These are phyloP conservation scores for Collybia nuda DNA, from an alignment of 768 basidiomycete genomes.

Conservation along the genomic window DNA sequence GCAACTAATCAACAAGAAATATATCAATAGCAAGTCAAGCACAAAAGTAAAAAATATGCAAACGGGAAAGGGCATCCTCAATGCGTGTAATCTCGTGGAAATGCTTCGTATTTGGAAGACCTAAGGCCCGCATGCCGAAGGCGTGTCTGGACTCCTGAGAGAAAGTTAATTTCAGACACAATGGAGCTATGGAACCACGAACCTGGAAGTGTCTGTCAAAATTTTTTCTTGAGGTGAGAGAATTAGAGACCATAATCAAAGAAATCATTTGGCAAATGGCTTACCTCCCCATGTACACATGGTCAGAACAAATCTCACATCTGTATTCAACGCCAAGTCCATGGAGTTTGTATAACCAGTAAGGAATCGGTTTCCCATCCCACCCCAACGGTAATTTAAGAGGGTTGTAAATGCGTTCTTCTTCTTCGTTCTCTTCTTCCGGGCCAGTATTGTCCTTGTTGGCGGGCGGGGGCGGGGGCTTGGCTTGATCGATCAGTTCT, in stretches of 20 bases:
- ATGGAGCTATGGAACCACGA: conserved; percentile 9
- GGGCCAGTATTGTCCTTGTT: conserved; percentile 43
- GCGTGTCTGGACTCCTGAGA: conserved; percentile 89
- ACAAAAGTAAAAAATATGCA: conserved; percentile 29
- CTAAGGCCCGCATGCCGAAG: conserved; percentile 96
- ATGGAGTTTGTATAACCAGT: conserved; percentile 97
- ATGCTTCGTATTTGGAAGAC: conserved; percentile 97
- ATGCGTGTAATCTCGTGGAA: conserved; percentile 99
- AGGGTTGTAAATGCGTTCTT: conserved; percentile 97
- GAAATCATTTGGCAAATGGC: conserved; percentile 16
- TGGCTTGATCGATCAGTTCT: conserved; percentile 76
- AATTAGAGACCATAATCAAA: conserved; percentile 2
- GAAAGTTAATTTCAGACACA: conserved; percentile 14
- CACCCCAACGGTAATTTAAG: conserved; percentile 94
- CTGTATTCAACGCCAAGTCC: conserved; percentile 97
- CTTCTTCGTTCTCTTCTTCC: conserved; percentile 87
- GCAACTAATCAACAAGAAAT: conserved; percentile 61
- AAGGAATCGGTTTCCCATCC: conserved; percentile 99
- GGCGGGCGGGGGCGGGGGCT: conserved; percentile 47
- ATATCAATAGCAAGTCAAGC: background rate
- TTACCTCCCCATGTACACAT: conserved; percentile 94
- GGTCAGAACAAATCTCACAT: conserved; percentile 97
- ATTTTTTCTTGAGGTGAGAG: conserved; percentile 66
- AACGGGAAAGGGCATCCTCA: conserved; percentile 92
- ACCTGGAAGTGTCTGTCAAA: conserved; percentile 96